phyloP scores from a whole-genome alignment of 2,329 filamentous ascomycete genomes.

The Allantophomopsis lycopodina region DNA sequence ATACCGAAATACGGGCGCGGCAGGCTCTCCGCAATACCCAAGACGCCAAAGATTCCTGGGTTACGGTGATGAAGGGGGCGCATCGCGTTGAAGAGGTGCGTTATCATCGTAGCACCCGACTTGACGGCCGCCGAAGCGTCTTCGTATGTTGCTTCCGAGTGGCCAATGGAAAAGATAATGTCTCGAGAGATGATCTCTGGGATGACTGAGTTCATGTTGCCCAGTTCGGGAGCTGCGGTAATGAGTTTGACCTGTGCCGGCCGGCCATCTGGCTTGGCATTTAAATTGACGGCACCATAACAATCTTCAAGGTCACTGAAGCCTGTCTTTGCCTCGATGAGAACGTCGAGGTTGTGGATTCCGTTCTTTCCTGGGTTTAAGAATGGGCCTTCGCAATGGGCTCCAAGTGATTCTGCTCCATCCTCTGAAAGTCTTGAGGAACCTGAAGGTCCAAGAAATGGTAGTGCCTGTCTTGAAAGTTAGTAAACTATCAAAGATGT shows the following conservation, averaged over 20 bases:
- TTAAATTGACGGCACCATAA: slow-evolving; percentile 62
- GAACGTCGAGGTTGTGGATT: slow-evolving; percentile 64
- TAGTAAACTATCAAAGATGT: neutral
- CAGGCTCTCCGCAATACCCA: slow-evolving; percentile 47
- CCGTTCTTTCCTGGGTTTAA: slow-evolving; percentile 73
- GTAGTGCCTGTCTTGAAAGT: slow-evolving; percentile 40
- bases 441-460: slow-evolving; percentile 63
- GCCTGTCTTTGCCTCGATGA: slow-evolving; percentile 45
- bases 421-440: slow-evolving; percentile 41
- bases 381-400: slow-evolving; percentile 87
- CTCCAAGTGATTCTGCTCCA: slow-evolving; percentile 77
- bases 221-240: slow-evolving; percentile 74
- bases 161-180: slow-evolving; percentile 71
- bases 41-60: slow-evolving; percentile 76
- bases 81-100: slow-evolving; percentile 92
- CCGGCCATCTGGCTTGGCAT: slow-evolving; percentile 12
- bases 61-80: slow-evolving; percentile 80
- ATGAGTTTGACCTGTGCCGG: slow-evolving; percentile 52
- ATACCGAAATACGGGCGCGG: slow-evolving; percentile 69
- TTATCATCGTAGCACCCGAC: slow-evolving; percentile 79
- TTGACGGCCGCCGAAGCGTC: slow-evolving; percentile 57
- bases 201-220: slow-evolving; percentile 56
- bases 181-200: slow-evolving; percentile 47
- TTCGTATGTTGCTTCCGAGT: slow-evolving; percentile 80
- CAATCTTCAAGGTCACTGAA: slow-evolving; percentile 54